Evolutionary conservation across 768 basidiomycete genomes (phyloP).

Genomic region (Lyophyllum atratum): DNA sequence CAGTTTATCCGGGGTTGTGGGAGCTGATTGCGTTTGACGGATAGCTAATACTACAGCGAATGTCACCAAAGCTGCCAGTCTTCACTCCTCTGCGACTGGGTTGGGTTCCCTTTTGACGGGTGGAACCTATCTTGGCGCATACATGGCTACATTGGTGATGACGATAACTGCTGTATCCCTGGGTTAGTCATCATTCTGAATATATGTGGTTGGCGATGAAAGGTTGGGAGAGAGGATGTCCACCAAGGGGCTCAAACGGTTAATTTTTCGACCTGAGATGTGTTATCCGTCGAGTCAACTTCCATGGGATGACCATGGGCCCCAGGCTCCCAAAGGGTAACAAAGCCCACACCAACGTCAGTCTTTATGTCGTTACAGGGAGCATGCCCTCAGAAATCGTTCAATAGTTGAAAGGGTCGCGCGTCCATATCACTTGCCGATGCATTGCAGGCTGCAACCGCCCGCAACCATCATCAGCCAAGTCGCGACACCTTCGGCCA

Average conservation of each 20-base stretch:
- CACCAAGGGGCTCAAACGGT: background rate
- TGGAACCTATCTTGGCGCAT: background rate
- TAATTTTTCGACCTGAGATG: background rate
- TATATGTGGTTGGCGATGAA: background rate
- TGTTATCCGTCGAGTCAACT: background rate
- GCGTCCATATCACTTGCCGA: no score
- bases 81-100: constrained; percentile 1
- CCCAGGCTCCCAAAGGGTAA: no score
- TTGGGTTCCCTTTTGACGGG: background rate
- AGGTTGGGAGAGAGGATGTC: background rate
- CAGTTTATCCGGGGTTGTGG: background rate
- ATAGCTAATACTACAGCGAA: background rate
- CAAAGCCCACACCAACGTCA: no score
- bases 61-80: background rate
- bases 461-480: no score
- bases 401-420: no score
- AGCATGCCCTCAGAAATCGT: no score
- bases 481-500: no score
- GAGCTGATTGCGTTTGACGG: background rate
- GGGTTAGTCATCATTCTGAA: background rate
- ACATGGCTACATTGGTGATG: background rate
- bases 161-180: constrained; percentile 2
- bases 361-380: no score
- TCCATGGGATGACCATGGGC: no score
- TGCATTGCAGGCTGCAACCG: no score